Evolutionary conservation across 1,284 basidiomycete species (phyloP), one percentile per base, ranked within the genome.

Genomic region (Malassezia slooffiae): DNA sequence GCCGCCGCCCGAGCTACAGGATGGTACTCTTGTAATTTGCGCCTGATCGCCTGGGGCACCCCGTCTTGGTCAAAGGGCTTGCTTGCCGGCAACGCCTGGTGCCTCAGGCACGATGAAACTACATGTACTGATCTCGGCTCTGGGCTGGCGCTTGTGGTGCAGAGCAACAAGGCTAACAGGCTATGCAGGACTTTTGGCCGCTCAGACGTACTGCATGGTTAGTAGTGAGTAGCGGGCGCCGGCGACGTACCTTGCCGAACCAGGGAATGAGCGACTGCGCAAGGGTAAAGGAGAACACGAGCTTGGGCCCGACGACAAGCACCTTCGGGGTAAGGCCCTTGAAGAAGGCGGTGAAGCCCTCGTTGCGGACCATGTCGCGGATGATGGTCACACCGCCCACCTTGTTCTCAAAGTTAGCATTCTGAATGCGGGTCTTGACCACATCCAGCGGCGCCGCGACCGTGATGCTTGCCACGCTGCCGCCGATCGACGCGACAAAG

Each of bases 251-350:
- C 37, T 89, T 81, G 42, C 83, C 80, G 71, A 93, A 95, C 70
- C 83, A 76, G 33, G 91, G 91, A 73, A 97, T 96, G 69, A 97
- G 76, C 17, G 82, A 84, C 73, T 97, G 91, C 5, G 91, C 91
- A 8, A 96, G 78, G 20, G 91, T 97, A 75, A 93, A 96, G 59
- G 85, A 89, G 77, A 96, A 96, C 55, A 97, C 86, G 30, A 97
- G 79, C 75, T 97, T 96, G 46, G 91, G 91, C 41, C 90, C 91
- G 23, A 96, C 90, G 48, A 96, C 89, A 28, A 96, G 77, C 59
- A 96, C 85, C 45, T 70, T 70, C 15, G 68, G 63, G 23, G 87
- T 93, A 55, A 93, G 74, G 28, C 90, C 90, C 75, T 97, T 96
- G 78, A 97, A 96, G 72, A 96, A 85, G n/a, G 87, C 86, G 0